Evolutionary conservation across 164 flowering plant genomes (phyloP), one percentile per base, ranked within the genome.

Genomic region (Aristolochia fimbriata): DNA sequence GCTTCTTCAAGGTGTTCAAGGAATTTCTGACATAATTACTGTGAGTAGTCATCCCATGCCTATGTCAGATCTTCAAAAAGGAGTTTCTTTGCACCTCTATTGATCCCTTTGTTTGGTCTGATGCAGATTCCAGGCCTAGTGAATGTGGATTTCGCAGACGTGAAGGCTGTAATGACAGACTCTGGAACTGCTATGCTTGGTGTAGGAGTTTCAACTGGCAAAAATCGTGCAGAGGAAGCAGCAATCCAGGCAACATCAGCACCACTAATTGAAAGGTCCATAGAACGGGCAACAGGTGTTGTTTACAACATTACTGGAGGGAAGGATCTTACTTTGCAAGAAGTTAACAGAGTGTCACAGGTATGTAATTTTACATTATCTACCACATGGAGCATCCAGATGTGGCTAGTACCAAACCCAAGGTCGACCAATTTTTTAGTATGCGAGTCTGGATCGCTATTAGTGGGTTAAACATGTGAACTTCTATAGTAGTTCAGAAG

Each of bases 101-200:
- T 37, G 12, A 37, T 37, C 1, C 8, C 43, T 6, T 37, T 37
- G 49, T 37, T 15, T 15, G 20, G 15, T 22, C 22, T 62, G 24
- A 43, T 79, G 77, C 84, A 94, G 99, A 91, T 91, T 63, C 99
- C 99, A 51, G 97, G 99, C 63, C 74, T 94, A 59, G 99, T 94
- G 45, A 94, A 94, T 78, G 96, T 94, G 68, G 99, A 94, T 73
- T 91, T 94, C 74, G 99, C 97, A 22, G 96, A 94, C 78, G 97
- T 94, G 31, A 88, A 85, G 75, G 99, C 97, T 58, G 88, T 94
- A 57, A 94, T 91, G 99, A 91, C 85, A 69, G 85, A 94, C 70
- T 94, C 97, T 27, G 99, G 99, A 57, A 94, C 99, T 63, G 96
- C 97, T 62, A 94, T 94, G 99, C 99, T 94, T 67, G 97, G 99